phyloP scores from a whole-genome alignment of 495 filamentous ascomycete genomes.

The Bombardia bombarda region DNA sequence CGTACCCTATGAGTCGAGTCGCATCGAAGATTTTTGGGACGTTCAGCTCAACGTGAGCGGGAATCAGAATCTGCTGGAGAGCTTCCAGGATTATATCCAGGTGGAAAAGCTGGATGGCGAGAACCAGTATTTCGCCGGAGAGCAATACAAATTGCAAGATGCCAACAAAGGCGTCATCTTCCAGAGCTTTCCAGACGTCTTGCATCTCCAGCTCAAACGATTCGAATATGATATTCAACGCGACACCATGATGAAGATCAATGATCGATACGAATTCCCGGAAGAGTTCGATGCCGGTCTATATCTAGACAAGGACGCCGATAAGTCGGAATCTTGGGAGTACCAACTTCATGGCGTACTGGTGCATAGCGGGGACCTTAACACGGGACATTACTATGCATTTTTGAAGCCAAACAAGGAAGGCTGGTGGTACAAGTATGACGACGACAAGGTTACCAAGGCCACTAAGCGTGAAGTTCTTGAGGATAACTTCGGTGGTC shows the following conservation, averaged over 20 bases:
- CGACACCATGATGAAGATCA: slow-evolving; percentile 98
- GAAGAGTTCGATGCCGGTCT: slow-evolving; percentile 84
- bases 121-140: slow-evolving; percentile 91
- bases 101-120: slow-evolving; percentile 96
- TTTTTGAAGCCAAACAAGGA: slow-evolving; percentile 91
- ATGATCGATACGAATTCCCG: slow-evolving; percentile 95
- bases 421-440: slow-evolving; percentile 92
- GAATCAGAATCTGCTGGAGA: slow-evolving; percentile 86
- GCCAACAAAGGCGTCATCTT: slow-evolving; percentile 98
- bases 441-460: slow-evolving; percentile 92
- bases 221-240: slow-evolving; percentile 96
- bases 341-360: slow-evolving; percentile 94
- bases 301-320: slow-evolving; percentile 80
- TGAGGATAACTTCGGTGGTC: slow-evolving; percentile 95
- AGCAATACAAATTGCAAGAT: slow-evolving; percentile 86
- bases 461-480: slow-evolving; percentile 86
- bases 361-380: slow-evolving; percentile 92
- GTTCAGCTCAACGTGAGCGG: slow-evolving; percentile 94
- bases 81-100: slow-evolving; percentile 91
- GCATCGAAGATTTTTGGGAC: slow-evolving; percentile 97
- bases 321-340: slow-evolving; percentile 78
- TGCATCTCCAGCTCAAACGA: slow-evolving; percentile 93
- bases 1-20: slow-evolving; percentile 90
- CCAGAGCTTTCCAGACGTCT: slow-evolving; percentile 85
- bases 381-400: slow-evolving; percentile 98